Evolutionary conservation across 2,329 filamentous ascomycete species (phyloP).

Genomic region (Cadophora luteo-olivacea): DNA sequence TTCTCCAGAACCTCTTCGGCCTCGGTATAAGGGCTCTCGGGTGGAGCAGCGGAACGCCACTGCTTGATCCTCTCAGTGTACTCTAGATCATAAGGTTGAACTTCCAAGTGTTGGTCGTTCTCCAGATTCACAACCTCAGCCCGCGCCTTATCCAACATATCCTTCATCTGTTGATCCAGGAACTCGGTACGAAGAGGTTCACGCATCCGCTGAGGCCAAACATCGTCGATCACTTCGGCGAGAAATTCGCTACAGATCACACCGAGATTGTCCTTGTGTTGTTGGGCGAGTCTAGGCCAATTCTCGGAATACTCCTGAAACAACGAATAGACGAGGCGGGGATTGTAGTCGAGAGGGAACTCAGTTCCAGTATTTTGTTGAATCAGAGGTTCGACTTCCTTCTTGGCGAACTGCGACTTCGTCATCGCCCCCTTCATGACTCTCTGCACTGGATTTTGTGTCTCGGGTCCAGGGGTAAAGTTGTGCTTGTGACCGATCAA

Average conservation of each 20-base stretch:
- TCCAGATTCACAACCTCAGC: conserved; percentile 21
- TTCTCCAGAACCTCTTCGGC: conserved; percentile 29
- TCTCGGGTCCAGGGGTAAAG: conserved; percentile 17
- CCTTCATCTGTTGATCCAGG: conserved; percentile 25
- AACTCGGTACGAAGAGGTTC: conserved; percentile 26
- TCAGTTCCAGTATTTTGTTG: conserved; percentile 25
- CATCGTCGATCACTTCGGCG: conserved; percentile 28
- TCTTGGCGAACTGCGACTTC: conserved; percentile 25
- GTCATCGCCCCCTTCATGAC: conserved; percentile 14
- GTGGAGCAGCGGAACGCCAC: conserved; percentile 18
- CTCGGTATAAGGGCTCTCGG: conserved; percentile 21
- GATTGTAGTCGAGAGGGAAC: conserved; percentile 29
- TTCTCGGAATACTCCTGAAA: conserved; percentile 29
- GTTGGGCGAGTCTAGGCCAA: conserved; percentile 25
- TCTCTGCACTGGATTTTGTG: neutral
- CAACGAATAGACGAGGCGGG: conserved; percentile 23
- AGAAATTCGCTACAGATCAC: conserved; percentile 28
- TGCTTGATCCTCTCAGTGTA: conserved; percentile 25
- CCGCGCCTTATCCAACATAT: conserved; percentile 23
- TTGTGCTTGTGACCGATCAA: conserved; percentile 28
- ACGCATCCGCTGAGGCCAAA: conserved; percentile 28
- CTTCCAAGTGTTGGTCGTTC: conserved; percentile 27
- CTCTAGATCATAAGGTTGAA: conserved; percentile 29
- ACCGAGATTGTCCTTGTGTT: conserved; percentile 29
- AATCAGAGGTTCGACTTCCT: conserved; percentile 26